Conservation (phyloP, 2,329 filamentous ascomycete genomes). For the Aspergillus caelatus region DNA sequence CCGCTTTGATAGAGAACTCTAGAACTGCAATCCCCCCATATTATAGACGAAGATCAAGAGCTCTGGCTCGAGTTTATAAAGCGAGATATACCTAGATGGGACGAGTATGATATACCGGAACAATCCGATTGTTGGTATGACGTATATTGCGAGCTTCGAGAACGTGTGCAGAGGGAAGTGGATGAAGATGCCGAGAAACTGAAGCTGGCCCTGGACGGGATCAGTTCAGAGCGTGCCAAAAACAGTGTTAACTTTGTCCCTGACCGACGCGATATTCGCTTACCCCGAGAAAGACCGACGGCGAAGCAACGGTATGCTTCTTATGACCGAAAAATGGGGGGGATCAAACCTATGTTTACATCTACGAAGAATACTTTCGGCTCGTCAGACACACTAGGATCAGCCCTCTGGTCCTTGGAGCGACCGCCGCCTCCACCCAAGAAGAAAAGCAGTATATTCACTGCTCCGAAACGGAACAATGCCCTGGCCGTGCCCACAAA, state of each 20-base stretch:
- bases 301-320: slow-evolving; percentile 34
- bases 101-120: slow-evolving; percentile 66
- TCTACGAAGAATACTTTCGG: slow-evolving; percentile 9
- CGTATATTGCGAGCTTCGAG: slow-evolving; percentile 71
- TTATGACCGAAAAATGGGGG: slow-evolving; percentile 37
- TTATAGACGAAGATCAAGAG: slow-evolving; percentile 69
- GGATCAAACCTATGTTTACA: slow-evolving; percentile 27
- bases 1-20: slow-evolving; percentile 53
- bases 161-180: slow-evolving; percentile 60
- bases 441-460: slow-evolving; percentile 40
- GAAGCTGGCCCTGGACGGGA: slow-evolving; percentile 58
- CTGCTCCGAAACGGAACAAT: slow-evolving; percentile 38
- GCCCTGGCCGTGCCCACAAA: slow-evolving; percentile 44
- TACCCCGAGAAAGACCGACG: slow-evolving; percentile 35
- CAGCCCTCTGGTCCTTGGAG: slow-evolving; percentile 28
- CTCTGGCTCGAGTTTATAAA: slow-evolving; percentile 80
- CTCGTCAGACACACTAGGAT: slow-evolving; percentile 18
- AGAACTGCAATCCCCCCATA: slow-evolving; percentile 75
- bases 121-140: slow-evolving; percentile 74
- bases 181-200: slow-evolving; percentile 62
- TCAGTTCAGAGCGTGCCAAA: slow-evolving; percentile 60
- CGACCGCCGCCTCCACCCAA: slow-evolving; percentile 27
- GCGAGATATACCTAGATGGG: slow-evolving; percentile 71
- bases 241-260: slow-evolving; percentile 63
- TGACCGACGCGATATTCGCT: slow-evolving; percentile 29